Evolutionary conservation across 2,329 filamentous ascomycete species (phyloP).

Genomic region (Claviceps citrina): DNA sequence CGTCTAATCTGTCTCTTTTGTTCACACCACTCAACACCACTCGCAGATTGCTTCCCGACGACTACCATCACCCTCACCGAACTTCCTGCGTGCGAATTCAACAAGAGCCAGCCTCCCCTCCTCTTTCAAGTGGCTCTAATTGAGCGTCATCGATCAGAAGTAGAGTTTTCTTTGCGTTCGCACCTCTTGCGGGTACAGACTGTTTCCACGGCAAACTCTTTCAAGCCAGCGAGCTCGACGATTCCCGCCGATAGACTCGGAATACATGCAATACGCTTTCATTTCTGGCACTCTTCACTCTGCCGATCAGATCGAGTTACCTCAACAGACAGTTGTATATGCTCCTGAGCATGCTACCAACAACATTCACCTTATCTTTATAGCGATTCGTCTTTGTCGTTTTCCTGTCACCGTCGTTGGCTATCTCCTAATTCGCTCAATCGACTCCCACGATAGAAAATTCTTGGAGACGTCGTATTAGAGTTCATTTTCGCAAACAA

Average conservation of each 20-base stretch:
- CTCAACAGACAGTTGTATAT: not conserved
- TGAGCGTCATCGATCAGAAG: not conserved
- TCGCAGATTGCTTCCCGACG: too few relatives aligned
- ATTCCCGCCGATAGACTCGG: slow-evolving; percentile 2
- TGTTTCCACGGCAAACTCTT: not conserved
- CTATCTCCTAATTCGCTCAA: not conserved
- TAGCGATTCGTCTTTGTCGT: slow-evolving; percentile 1
- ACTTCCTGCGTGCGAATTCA: not conserved
- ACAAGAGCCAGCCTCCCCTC: too few relatives aligned
- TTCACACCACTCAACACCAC: too few relatives aligned
- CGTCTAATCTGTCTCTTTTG: not conserved
- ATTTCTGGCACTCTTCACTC: slow-evolving; percentile 3
- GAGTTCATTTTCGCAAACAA: not conserved
- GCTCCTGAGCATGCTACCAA: slow-evolving; percentile 2
- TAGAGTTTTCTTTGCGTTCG: not conserved
- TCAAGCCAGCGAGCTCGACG: slow-evolving; percentile 1
- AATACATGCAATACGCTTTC: not conserved
- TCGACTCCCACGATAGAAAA: not conserved
- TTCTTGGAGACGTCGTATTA: not conserved
- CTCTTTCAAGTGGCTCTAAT: not conserved
- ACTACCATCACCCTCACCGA: not conserved
- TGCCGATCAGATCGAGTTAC: not conserved
- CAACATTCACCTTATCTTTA: not conserved
- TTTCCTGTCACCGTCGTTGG: not conserved
- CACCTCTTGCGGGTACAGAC: not conserved